Evolutionary conservation across 139 green algal genomes (phyloP).

Genomic region (Eudorina sp.): DNA sequence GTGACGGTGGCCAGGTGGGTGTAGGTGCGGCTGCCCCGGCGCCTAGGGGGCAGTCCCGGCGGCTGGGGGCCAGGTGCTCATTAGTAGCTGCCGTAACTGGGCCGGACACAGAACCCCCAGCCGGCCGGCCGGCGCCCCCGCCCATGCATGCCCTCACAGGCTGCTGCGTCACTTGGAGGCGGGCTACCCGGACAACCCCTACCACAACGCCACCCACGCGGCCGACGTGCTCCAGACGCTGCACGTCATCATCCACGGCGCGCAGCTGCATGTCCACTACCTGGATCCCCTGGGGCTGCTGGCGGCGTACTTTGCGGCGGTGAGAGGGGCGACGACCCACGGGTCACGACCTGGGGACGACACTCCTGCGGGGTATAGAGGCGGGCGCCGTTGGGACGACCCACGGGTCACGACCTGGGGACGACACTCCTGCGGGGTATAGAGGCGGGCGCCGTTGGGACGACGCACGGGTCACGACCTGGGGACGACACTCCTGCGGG

Average conservation of each 20-base stretch:
- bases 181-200: slow-evolving; percentile 60
- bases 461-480: neutral
- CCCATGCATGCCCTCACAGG: neutral
- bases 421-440: too few species aligned
- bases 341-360: neutral
- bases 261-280: slow-evolving; percentile 23
- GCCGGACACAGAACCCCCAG: too few species aligned
- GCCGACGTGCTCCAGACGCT: slow-evolving; percentile 66
- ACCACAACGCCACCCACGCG: slow-evolving; percentile 66
- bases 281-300: slow-evolving; percentile 23
- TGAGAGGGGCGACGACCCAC: neutral
- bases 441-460: too few species aligned
- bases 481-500: too few species aligned
- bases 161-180: slow-evolving; percentile 49
- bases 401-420: neutral
- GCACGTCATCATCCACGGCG: slow-evolving; percentile 58
- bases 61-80: too few species aligned
- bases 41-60: too few species aligned
- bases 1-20: slow-evolving; percentile 47
- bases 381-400: too few species aligned
- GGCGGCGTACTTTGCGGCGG: slow-evolving; percentile 32
- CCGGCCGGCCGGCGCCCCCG: too few species aligned
- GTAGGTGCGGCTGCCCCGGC: too few species aligned
- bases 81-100: too few species aligned
- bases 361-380: too few species aligned